A percentile compares a stretch with the other conserved stretches of the same genome.
Evolutionary conservation across 495 filamentous ascomycete genomes (phyloP).

Genomic region (Xylaria palmicola): DNA sequence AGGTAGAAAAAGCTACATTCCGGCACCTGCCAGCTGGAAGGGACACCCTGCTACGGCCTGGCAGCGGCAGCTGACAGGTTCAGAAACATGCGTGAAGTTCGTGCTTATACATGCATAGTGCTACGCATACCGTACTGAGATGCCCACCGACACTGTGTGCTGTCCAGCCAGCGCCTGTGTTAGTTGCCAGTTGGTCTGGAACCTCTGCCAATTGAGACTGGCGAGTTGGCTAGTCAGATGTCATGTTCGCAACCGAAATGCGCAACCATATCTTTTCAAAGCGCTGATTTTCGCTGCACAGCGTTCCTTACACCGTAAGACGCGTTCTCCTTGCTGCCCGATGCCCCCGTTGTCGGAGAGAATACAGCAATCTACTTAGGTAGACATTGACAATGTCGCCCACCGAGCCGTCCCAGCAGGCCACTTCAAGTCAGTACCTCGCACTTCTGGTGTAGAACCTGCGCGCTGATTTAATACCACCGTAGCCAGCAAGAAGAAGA

Average conservation of each 20-base stretch:
- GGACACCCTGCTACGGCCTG: too few species aligned
- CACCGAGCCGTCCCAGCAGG: slow-evolving; percentile 29
- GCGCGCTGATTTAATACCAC: slow-evolving; percentile 21
- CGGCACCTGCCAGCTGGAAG: too few species aligned
- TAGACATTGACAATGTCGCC: slow-evolving; percentile 28
- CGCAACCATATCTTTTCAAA: slow-evolving; percentile 11
- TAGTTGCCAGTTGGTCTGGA: background rate
- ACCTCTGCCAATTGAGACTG: slow-evolving; percentile 12
- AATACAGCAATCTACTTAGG: background rate
- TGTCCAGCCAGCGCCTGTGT: background rate
- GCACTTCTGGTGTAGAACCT: background rate
- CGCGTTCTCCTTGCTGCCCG: background rate
- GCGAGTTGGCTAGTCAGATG: background rate
- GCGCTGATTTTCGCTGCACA: background rate
- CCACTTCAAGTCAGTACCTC: slow-evolving; percentile 26
- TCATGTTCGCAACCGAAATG: slow-evolving; percentile 14
- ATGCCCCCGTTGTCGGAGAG: slow-evolving; percentile 4
- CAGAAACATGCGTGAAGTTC: too few species aligned
- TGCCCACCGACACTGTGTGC: background rate
- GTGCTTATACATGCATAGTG: too few species aligned
- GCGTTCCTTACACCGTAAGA: background rate
- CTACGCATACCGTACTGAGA: background rate
- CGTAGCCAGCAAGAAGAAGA: slow-evolving; percentile 62
- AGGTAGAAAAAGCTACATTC: too few species aligned
- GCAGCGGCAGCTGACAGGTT: too few species aligned